These are phyloP conservation scores for Rhododendron kiyosumense DNA, from an alignment of 148 eudicot species.

Conservation along the genomic window DNA sequence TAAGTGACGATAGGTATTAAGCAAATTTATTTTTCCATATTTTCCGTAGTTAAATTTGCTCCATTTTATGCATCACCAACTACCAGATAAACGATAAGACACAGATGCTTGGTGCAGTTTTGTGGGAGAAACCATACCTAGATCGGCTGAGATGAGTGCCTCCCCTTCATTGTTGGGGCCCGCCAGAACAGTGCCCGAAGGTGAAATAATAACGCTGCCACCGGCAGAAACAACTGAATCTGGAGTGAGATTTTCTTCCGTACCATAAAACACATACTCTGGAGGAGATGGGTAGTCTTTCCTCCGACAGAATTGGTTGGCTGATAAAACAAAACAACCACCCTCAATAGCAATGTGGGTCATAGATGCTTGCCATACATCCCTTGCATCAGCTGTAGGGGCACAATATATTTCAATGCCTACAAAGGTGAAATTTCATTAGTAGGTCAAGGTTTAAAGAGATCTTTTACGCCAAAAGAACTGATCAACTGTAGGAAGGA, in stretches of 20 bases:
- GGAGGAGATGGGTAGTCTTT: slow-evolving; percentile 94
- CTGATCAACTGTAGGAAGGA: not conserved
- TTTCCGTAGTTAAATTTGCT: not conserved
- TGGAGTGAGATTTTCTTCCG: slow-evolving; percentile 72
- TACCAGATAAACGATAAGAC: not conserved
- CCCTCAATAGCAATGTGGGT: slow-evolving; percentile 96
- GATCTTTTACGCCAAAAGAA: not conserved
- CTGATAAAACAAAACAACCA: slow-evolving; percentile 86
- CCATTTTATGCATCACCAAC: not conserved
- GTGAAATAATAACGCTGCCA: slow-evolving; percentile 90
- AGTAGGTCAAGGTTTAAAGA: not conserved
- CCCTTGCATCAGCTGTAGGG: slow-evolving; percentile 94
- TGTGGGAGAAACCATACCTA: slow-evolving; percentile 36
- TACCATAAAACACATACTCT: slow-evolving; percentile 56
- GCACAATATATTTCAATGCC: slow-evolving; percentile 98
- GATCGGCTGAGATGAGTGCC: slow-evolving; percentile 86
- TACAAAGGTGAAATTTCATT: slow-evolving; percentile 15
- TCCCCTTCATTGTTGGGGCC: slow-evolving; percentile 92
- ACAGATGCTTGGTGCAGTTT: not conserved
- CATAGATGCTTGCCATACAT: slow-evolving; percentile 93
- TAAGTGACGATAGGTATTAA: not conserved
- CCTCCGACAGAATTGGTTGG: slow-evolving; percentile 83
- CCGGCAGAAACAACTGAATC: slow-evolving; percentile 93
- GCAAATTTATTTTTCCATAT: not conserved
- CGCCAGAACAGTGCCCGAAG: slow-evolving; percentile 77